Base-by-base conservation (phyloP, 352 stramenopile genomes). In the Globisporangium sylvaticum region DNA sequence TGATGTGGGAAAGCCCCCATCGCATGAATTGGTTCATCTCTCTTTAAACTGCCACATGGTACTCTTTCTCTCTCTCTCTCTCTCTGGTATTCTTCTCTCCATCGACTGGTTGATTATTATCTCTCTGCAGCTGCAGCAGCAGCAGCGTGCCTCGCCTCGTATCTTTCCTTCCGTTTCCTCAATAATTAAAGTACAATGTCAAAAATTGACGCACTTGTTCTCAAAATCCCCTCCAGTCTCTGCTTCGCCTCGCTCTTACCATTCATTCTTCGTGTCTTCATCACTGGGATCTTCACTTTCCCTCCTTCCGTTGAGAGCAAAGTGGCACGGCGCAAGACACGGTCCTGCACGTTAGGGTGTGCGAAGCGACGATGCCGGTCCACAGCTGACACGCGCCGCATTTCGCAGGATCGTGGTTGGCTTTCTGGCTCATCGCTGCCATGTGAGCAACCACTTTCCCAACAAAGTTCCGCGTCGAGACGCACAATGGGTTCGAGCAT, bases 321-420 rank as follows among this genome's bases (percentile, higher is more conserved):
- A 81, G 73, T n/a, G 78, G 80, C 31, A 89, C 72, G 25, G 67
- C 56, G 60, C 80, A 89, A 15, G 54, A 22, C 20, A 27, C 10
- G 0, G 39, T 44, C 1, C 39, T 34, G 67, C 80, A 89, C 8
- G 58, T 70, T 8, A 62, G 57, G 3, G 58, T 56, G 57, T 89
- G 80, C 3, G 71, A 71, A 6, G 66, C 37, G 29, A 86, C 65
- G 62, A 89, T 86, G 31, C 67, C 61, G 3, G 46, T 58, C 80
- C 80, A 89, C n/a, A 89, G 73, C 64, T 89, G 79, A 57, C 80
- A 89, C n/a, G 80, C 80, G 50, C 78, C 78, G 55, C 80, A 89
- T n/a, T 48, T 72, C 15, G 62, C 52, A 20, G 64, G 46, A 55
- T 81, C 72, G 25, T 89, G 80, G 1, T 32, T 59, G 0, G 64